Base-by-base conservation (phyloP, 306 rosid genomes). In the Boehmeria nivea region DNA sequence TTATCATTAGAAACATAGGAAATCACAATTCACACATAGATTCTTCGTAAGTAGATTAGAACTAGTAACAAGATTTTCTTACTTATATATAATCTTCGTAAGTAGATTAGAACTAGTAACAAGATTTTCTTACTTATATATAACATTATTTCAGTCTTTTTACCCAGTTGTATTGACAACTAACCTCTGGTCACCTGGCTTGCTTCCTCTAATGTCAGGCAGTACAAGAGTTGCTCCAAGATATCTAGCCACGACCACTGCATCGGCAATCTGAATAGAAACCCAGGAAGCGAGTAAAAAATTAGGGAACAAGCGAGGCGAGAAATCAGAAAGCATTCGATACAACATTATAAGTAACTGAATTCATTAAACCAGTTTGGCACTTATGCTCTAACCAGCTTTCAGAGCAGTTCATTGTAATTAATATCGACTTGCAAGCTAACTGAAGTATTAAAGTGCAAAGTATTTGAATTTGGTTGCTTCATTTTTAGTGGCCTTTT, bases 171-270 rank as follows among this genome's bases (percentile, higher is more conserved):
- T 55, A 10, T 60, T 27, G 12, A 8, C 49, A 34, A 73, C 93
- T 69, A 59, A 91, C 99, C 96, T 82, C 79, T 81, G 80, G 54
- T 91, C 99, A 67, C 99, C 99, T 10, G 90, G 87, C 37, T 83
- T 81, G 77, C 81, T 91, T 69, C 99, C 99, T 78, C 99, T 72
- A 47, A 91, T 85, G 56, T 91, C 96, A 48, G 99, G 99, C 56
- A 91, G 66, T 33, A 91, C 96, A 47, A 91, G 95, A 59, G 87
- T 84, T 57, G 99, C 99, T 18, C 99, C 99, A 7, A 91, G 85
- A 67, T 60, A 80, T 73, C 93, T 83, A 57, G 96, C 89, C 78
- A 91, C 99, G 7, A 91, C 82, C 27, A 91, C 84, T 0, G 96
- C 99, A 81, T 91, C 96, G 4, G 93, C 76, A 58, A 87, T 70